phyloP scores from a whole-genome alignment of 352 stramenopile genomes.

The Pseudoperonospora humuli region DNA sequence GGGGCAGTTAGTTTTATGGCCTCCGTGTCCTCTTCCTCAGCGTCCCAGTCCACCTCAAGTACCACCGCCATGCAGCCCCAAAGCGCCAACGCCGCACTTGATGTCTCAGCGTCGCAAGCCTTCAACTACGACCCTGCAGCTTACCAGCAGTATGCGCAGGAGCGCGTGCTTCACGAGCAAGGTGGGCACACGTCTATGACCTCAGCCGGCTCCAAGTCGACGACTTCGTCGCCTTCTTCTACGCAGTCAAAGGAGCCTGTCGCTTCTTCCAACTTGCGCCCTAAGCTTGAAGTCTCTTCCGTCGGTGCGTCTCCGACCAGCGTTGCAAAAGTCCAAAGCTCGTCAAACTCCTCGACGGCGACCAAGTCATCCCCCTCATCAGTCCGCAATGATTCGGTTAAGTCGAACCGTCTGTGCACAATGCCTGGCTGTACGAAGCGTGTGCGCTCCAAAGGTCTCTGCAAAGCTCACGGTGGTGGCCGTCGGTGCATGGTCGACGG shows the following conservation, averaged over 20 bases:
- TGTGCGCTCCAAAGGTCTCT: constrained; percentile 77
- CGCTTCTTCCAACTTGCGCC: neutral
- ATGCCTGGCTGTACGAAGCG: constrained; percentile 81
- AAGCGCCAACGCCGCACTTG: constrained; percentile 22
- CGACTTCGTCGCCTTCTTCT: neutral
- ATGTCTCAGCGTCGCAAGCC: constrained; percentile 19
- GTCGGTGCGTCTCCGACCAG: constrained; percentile 18
- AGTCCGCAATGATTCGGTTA: constrained; percentile 51
- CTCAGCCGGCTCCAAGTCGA: constrained; percentile 3
- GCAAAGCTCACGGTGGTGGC: constrained; percentile 75
- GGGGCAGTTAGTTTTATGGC: constrained; percentile 56
- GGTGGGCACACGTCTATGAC: constrained; percentile 23
- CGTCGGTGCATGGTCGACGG: constrained; percentile 74
- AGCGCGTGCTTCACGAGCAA: constrained; percentile 31
- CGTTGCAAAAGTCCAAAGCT: constrained; percentile 13
- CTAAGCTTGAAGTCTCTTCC: constrained; percentile 18
- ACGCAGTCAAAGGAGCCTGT: constrained; percentile 7
- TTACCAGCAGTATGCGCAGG: constrained; percentile 48
- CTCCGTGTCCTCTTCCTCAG: constrained; percentile 34
- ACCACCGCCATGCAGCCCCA: constrained; percentile 28
- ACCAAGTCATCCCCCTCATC: constrained; percentile 3
- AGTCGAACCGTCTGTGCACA: constrained; percentile 75
- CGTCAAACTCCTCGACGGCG: neutral
- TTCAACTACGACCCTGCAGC: constrained; percentile 41
- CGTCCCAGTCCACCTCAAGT: constrained; percentile 12